Percentiles rank a stretch among this genome's conserved stretches.
These are phyloP conservation scores for Nadsonia starkeyi-henricii DNA, from an alignment of 1,139 yeast genomes.

Conservation along the genomic window DNA sequence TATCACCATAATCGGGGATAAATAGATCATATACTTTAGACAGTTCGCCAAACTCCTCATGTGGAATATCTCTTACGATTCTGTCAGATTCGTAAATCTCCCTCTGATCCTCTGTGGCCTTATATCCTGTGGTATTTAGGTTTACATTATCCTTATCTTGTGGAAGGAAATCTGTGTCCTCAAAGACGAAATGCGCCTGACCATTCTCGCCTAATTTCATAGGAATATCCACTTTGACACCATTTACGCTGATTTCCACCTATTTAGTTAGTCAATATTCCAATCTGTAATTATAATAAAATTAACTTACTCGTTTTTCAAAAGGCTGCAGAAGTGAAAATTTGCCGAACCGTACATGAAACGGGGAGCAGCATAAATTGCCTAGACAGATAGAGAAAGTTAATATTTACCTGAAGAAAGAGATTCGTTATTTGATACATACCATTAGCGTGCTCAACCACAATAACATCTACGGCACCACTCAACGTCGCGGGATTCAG, in stretches of 20 bases:
- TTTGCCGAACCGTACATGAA: slow-evolving; percentile 92
- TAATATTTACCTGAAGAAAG: not conserved
- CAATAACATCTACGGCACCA: slow-evolving; percentile 96
- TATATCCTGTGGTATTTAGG: too few relatives aligned
- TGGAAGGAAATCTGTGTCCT: too few relatives aligned
- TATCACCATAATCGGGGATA: slow-evolving; percentile 57
- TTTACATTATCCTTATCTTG: too few relatives aligned
- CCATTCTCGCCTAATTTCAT: slow-evolving; percentile 98
- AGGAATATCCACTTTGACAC: slow-evolving; percentile 64
- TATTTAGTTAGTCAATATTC: slow-evolving; percentile 15
- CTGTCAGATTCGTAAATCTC: slow-evolving; percentile 36
- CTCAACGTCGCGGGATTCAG: slow-evolving; percentile 90
- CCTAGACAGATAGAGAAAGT: slow-evolving; percentile 23
- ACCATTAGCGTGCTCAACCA: slow-evolving; percentile 76
- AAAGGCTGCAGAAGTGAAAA: slow-evolving; percentile 86
- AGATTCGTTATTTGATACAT: slow-evolving; percentile 6
- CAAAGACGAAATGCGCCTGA: slow-evolving; percentile 94
- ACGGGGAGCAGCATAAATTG: slow-evolving; percentile 81
- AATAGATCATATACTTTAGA: slow-evolving; percentile 36
- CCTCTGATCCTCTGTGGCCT: slow-evolving; percentile 39
- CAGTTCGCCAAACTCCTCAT: slow-evolving; percentile 46
- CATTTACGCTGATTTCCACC: slow-evolving; percentile 80
- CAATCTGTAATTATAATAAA: too few relatives aligned
- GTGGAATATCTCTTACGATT: slow-evolving; percentile 53
- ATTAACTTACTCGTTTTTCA: slow-evolving; percentile 43